Evolutionary conservation across 139 green algal genomes (phyloP).

Genomic region (Diplosphaera chodatii): DNA sequence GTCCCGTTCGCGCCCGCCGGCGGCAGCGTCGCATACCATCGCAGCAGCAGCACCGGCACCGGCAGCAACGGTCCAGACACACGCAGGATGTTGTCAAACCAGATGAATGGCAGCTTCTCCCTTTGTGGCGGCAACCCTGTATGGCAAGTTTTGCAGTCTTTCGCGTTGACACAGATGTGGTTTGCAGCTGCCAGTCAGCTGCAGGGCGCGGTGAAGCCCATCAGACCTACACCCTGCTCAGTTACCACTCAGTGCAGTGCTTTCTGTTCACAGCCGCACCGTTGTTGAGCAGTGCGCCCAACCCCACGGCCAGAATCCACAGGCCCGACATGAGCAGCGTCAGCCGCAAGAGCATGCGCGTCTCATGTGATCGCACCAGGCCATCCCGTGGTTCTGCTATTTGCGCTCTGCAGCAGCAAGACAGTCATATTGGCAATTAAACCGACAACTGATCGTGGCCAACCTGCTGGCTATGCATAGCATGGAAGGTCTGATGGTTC

Average conservation of each 20-base stretch:
- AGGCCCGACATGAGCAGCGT: neutral
- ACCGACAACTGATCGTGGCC: too few species aligned
- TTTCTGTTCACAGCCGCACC: too few species aligned
- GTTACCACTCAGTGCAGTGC: too few species aligned
- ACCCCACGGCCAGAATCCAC: neutral
- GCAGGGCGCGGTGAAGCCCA: too few species aligned
- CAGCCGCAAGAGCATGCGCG: neutral
- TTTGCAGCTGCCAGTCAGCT: too few species aligned
- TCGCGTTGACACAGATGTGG: too few species aligned
- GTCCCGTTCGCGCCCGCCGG: neutral
- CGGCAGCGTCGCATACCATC: neutral
- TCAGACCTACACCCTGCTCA: too few species aligned
- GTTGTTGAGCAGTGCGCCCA: neutral
- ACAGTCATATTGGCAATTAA: too few species aligned
- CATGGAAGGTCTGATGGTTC: too few species aligned
- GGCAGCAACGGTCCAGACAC: slow-evolving; percentile 11
- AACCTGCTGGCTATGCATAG: too few species aligned
- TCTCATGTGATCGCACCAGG: neutral
- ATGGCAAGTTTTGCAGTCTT: too few species aligned
- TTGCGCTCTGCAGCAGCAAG: neutral
- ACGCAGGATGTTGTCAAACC: slow-evolving; percentile 15
- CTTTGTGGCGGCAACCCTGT: neutral
- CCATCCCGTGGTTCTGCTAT: neutral
- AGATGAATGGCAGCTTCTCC: slow-evolving; percentile 11
- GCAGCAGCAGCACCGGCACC: slow-evolving; percentile 3